Evolutionary conservation across 2,329 filamentous ascomycete species (phyloP).

Genomic region (Cercospora zeae-maydis): DNA sequence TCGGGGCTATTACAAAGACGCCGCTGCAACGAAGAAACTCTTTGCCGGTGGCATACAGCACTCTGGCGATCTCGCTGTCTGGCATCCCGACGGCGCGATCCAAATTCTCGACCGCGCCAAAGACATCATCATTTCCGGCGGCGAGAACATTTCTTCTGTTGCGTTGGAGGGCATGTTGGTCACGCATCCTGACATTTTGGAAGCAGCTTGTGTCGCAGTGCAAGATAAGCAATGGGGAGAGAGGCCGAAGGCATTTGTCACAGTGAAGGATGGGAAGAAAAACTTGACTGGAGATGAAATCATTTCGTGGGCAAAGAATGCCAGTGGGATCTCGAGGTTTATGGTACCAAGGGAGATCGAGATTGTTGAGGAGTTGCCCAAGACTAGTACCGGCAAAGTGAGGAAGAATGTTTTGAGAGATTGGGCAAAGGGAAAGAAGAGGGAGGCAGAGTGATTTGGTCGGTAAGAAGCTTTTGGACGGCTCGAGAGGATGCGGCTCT

Average conservation of each 20-base stretch:
- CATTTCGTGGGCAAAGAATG: conserved; percentile 79
- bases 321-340: conserved; percentile 79
- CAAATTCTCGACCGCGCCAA: conserved; percentile 93
- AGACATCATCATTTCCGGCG: conserved; percentile 96
- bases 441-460: conserved; percentile 1
- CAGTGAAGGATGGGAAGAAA: conserved; percentile 61
- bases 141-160: conserved; percentile 94
- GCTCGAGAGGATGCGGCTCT: neutral
- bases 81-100: conserved; percentile 84
- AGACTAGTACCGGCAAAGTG: conserved; percentile 95
- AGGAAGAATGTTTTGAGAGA: conserved; percentile 89
- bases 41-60: conserved; percentile 84
- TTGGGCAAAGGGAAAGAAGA: conserved; percentile 64
- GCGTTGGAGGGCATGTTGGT: conserved; percentile 87
- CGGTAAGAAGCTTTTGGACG: neutral
- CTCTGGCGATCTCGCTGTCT: conserved; percentile 88
- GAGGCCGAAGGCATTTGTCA: conserved; percentile 89
- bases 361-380: conserved; percentile 81
- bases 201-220: conserved; percentile 86
- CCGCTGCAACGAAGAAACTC: conserved; percentile 77
- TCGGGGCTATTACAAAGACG: conserved; percentile 87
- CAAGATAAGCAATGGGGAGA: conserved; percentile 92
- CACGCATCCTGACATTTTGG: conserved; percentile 82
- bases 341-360: conserved; percentile 77
- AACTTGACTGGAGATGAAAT: conserved; percentile 62